Evolutionary conservation across 2,329 filamentous ascomycete species (phyloP), one percentile per base, ranked within the genome.

Genomic region (Chrysoporthe puriensis): DNA sequence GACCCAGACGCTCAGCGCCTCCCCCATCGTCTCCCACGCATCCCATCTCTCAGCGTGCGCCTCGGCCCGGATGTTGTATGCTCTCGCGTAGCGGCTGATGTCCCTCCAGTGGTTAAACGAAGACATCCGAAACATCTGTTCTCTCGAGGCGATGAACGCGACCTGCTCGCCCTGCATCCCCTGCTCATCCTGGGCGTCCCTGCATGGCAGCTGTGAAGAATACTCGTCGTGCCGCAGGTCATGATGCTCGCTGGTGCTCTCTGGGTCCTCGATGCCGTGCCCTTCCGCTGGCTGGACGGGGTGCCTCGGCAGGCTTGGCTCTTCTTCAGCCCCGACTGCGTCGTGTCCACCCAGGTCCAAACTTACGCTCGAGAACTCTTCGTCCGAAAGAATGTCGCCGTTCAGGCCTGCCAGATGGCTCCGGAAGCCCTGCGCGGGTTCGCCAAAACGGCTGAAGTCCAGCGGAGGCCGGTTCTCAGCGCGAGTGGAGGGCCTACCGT

Each of bases 1-100:
- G 63, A 78, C 78, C 84, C 85, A 86, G 36, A 80, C 77, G 64
- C 85, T 82, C 4, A 71, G 66, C 34, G 67, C 68, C n/a, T 62
- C 68, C 7, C 62, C 64, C n/a, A 70, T 65, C 42, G 68, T 67
- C 32, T 69, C 66, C 64, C 61, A 66, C 3, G 61, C 62, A 26
- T 71, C 69, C 67, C 67, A 71, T 43, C 62, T 65, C 57, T 66
- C 67, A 9, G 69, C 62, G 50, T 70, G 68, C 9, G 69, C 52
- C 43, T 68, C 62, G 16, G 64, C 36, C 18, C 67, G 62, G 44
- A 70, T 70, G 58, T 67, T 65, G 48, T 61, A 46, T 9, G 40
- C 44, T 43, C 63, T 65, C 21, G n/a, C 18, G 43, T 68, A 62
- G 14, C 65, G 66, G 14, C 46, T 50, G 6, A 70, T 48, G 13